Base-by-base conservation (phyloP, 2,329 filamentous ascomycete species). In the Helminthosporium solani region DNA sequence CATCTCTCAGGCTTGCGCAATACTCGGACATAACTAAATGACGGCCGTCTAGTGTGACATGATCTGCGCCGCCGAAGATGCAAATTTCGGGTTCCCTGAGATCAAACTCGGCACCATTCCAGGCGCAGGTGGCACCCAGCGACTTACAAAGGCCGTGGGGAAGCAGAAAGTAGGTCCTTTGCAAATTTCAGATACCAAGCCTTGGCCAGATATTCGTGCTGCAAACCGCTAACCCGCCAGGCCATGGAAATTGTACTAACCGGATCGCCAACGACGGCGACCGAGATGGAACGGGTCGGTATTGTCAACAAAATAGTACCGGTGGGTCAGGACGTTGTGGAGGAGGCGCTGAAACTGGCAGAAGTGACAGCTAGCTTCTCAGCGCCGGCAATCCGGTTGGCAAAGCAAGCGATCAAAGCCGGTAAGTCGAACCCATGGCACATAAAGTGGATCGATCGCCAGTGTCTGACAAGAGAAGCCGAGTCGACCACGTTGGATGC, bases 31-130 rank as follows among this genome's bases (percentile, higher is more conserved):
- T 28, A 34, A 44, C 46, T 47, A 42, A 50, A 36, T 27, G 15
- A 31, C 28, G 19, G 33, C 21, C 23, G 30, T 14, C 20, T 14
- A 66, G 63, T 63, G 63, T 65, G 92, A 97, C 70, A 84, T 96
- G 59, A 76, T 97, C 46, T 96, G 96, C 78, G 94, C 88, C 75
- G 91, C 88, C 4, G 78, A 85, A 42, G 81, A 74, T 16, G 90
- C 92, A 60, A 94, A 87, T 65, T 96, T 99, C 67, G 94, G 92
- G 7, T 92, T 96, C 74, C 92, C 92, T 2, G 92, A 99, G 75
- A 89, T 97, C 75, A 96, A 91, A 75, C 80, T 97, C 5, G 94
- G 92, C 19, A 88, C 87, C 2, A 88, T 96, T 47, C 92, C 94
- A 3, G 94, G 92, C 4, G 90, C 88, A 0, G 92, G 92, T 27